Base-by-base conservation (phyloP, 2,329 filamentous ascomycete genomes). In the Chrysoporthe austroafricana region DNA sequence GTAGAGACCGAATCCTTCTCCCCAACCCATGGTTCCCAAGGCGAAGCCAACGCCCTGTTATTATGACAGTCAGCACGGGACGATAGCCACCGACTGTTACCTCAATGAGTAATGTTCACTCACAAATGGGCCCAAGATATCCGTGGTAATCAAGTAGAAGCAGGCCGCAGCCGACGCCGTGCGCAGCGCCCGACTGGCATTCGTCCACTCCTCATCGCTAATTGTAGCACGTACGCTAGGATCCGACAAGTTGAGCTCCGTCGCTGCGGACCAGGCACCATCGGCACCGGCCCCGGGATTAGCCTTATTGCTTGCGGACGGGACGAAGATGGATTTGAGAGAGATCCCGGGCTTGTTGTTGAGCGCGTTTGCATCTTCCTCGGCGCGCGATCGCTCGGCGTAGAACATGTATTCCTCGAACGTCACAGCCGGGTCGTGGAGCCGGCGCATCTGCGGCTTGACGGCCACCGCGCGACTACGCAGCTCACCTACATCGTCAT, bases 111-210 rank as follows among this genome's bases (percentile, higher is more conserved):
- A 6, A 11, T 18, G 16, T 26, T 9, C 4, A 58, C 62, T 64
- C 21, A 64, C 62, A 65, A 77, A 81, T 0, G 80, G 80, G 0
- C 81, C 81, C 11, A 83, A 71, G 58, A 83, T 79, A 68, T 82
- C 81, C 1, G 81, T 83, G 3, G 81, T 82, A 68, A 83, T 82
- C 58, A 83, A 73, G 64, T 81, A 82, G 69, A 84, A 84, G 58
- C 79, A 77, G 7, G 80, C 78, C 9, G 81, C 80, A 75, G 79
- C 78, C 2, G 77, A 77, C 0, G 82, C 82, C 0, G 81, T 83
- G 8, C 82, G 75, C 58, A 81, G 66, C 6, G 80, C 79, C 36
- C 82, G 79, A 16, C 67, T 67, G 1, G 69, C 67, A 16, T 70
- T 70, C 39, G 66, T 64, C 68, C 68, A 70, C 58, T 70, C 68